Conservation (phyloP, 805 yeast genomes). For the Metschnikowia lunata region DNA sequence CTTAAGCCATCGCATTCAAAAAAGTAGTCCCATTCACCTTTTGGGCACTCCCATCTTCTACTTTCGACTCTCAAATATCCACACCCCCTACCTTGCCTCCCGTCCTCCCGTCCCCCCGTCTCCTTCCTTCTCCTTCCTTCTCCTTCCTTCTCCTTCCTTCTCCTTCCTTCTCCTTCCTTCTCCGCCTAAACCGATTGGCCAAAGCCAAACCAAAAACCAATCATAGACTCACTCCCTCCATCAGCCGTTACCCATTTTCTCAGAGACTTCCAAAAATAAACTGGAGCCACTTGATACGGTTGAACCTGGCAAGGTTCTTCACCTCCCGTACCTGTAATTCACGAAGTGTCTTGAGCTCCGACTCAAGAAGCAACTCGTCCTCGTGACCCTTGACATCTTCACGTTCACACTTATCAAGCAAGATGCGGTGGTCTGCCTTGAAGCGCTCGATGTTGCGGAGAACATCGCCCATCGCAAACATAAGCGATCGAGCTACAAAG, state of each 20-base stretch:
- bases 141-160: too few relatives aligned
- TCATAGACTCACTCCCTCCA: too few relatives aligned
- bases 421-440: slow-evolving; percentile 57
- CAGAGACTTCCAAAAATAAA: slow-evolving; percentile 40
- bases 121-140: too few relatives aligned
- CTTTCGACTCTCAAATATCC: too few relatives aligned
- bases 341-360: slow-evolving; percentile 70
- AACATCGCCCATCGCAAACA: slow-evolving; percentile 50
- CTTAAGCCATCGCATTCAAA: too few relatives aligned
- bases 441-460: slow-evolving; percentile 48
- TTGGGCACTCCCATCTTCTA: too few relatives aligned
- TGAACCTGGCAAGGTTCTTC: slow-evolving; percentile 48
- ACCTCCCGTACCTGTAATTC: slow-evolving; percentile 56
- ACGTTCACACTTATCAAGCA: slow-evolving; percentile 77
- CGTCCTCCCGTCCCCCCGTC: too few relatives aligned
- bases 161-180: too few relatives aligned
- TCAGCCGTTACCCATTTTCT: not conserved
- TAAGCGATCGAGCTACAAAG: slow-evolving; percentile 37
- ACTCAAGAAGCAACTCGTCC: slow-evolving; percentile 63
- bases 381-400: slow-evolving; percentile 88
- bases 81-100: too few relatives aligned
- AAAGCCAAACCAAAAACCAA: too few relatives aligned
- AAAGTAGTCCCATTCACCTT: too few relatives aligned
- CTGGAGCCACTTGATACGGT: slow-evolving; percentile 54
- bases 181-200: too few relatives aligned